Percentiles rank a stretch among this genome's conserved stretches.
Evolutionary conservation across 176 grass and related monocot species (phyloP).

Genomic region (Avena atlantica): DNA sequence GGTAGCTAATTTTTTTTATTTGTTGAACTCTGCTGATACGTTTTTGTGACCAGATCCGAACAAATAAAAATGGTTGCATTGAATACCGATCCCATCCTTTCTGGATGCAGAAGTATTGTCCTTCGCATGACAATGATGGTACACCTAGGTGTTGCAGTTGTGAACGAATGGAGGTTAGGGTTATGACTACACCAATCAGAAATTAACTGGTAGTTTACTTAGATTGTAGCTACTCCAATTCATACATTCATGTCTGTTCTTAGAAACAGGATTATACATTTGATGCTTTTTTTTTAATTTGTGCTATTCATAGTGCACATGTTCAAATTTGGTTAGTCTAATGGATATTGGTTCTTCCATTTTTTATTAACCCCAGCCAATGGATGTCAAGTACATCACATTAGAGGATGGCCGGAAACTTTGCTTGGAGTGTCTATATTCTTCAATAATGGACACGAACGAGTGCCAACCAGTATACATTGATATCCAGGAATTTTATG

Average conservation of each 20-base stretch:
- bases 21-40: conserved; percentile 39
- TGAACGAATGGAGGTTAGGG: conserved; percentile 79
- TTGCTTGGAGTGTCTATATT: conserved; percentile 82
- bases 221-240: conserved; percentile 1
- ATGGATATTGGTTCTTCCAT: background rate
- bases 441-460: conserved; percentile 72
- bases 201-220: conserved; percentile 20
- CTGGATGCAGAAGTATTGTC: conserved; percentile 84
- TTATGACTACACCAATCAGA: conserved; percentile 15
- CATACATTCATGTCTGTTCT: conserved; percentile 19
- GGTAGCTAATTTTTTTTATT: conserved; percentile 33
- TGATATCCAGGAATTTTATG: conserved; percentile 87
- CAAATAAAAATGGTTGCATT: conserved; percentile 62
- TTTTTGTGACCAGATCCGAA: conserved; percentile 62
- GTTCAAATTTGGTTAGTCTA: conserved; percentile 16
- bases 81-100: conserved; percentile 83
- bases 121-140: conserved; percentile 77
- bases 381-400: conserved; percentile 69
- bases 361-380: conserved; percentile 54
- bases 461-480: conserved; percentile 90
- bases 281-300: conserved; percentile 25
- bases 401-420: conserved; percentile 87
- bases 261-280: conserved; percentile 31
- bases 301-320: conserved; percentile 12
- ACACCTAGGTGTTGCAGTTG: conserved; percentile 87